Evolutionary conservation across 345 rosid species (phyloP).

Genomic region (Crucihimalaya himalaica): DNA sequence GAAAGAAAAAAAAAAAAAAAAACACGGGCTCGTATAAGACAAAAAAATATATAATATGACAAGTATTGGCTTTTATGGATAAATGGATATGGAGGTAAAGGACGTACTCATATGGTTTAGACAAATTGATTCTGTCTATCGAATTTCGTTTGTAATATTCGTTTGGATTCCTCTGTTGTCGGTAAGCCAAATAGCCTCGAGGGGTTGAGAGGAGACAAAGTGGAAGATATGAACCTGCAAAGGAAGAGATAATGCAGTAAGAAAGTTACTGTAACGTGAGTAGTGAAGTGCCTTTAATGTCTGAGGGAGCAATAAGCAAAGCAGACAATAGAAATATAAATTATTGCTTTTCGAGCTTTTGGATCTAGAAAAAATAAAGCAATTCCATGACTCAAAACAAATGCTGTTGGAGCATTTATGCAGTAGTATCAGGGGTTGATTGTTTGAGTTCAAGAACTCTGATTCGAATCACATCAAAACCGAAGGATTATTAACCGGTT

Average conservation of each 20-base stretch:
- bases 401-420: not conserved
- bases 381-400: constrained; percentile 15
- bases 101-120: constrained; percentile 13
- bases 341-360: constrained; percentile 28
- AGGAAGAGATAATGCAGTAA: constrained; percentile 28
- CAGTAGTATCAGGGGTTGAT: constrained; percentile 12
- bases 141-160: constrained; percentile 6
- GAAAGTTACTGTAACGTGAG: constrained; percentile 23
- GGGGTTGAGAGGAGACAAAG: constrained; percentile 35
- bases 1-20: not conserved
- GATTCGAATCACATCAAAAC: not conserved
- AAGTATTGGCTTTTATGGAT: constrained; percentile 32
- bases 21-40: constrained; percentile 23
- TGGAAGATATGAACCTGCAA: constrained; percentile 36
- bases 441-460: too few species aligned
- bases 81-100: constrained; percentile 18
- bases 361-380: constrained; percentile 25
- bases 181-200: constrained; percentile 21
- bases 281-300: constrained; percentile 36
- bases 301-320: constrained; percentile 26
- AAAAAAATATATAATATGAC: constrained; percentile 25
- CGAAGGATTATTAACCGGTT: not conserved
- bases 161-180: constrained; percentile 31
- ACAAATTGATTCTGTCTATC: constrained; percentile 8
- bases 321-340: constrained; percentile 17